Conservation (phyloP, 495 filamentous ascomycete genomes). For the Aspergillus haitiensis region DNA sequence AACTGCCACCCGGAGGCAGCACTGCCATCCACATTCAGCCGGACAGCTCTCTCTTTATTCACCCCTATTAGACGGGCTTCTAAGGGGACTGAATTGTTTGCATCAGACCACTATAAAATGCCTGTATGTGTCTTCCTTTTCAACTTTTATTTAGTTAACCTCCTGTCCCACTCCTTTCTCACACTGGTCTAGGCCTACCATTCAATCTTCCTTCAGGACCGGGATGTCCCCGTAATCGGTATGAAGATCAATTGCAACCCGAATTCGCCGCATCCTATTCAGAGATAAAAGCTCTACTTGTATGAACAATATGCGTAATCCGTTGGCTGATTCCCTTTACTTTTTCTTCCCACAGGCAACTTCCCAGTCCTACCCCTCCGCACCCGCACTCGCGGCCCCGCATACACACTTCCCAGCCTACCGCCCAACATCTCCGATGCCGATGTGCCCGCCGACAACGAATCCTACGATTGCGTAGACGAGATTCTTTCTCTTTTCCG, state of each 20-base stretch:
- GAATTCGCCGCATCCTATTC: conserved; percentile 20
- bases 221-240: conserved; percentile 66
- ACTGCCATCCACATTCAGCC: conserved; percentile 27
- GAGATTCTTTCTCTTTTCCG: conserved; percentile 92
- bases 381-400: conserved; percentile 87
- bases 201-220: conserved; percentile 86
- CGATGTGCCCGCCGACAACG: conserved; percentile 76
- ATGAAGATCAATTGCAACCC: conserved; percentile 24
- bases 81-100: conserved; percentile 21
- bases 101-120: conserved; percentile 39
- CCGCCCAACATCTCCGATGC: conserved; percentile 65
- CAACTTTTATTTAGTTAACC: neutral
- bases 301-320: conserved; percentile 1
- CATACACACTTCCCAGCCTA: conserved; percentile 77
- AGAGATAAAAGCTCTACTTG: conserved; percentile 8
- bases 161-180: neutral
- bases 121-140: conserved; percentile 44
- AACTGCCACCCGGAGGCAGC: conserved; percentile 31
- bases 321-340: conserved; percentile 8
- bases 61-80: conserved; percentile 25
- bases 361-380: conserved; percentile 93
- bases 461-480: conserved; percentile 92
- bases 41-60: conserved; percentile 19
- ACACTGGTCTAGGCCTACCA: conserved; percentile 71
- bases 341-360: conserved; percentile 60